phyloP scores from a whole-genome alignment of 2,329 filamentous ascomycete species.

The Talaromyces sp. region DNA sequence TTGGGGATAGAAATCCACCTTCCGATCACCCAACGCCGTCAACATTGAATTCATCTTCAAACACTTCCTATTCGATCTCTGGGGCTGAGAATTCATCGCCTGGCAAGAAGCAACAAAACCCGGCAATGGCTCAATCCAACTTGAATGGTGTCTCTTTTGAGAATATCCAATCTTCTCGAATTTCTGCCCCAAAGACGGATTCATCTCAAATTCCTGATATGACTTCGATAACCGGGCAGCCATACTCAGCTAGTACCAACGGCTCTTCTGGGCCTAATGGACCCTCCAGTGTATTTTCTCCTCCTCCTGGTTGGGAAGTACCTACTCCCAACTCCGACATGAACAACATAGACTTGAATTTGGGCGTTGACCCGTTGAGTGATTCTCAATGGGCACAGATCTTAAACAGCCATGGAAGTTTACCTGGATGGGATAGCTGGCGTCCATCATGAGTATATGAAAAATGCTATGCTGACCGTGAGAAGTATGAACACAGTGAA shows the following conservation, averaged over 20 bases:
- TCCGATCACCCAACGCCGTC: constrained; percentile 42
- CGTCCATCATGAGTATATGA: constrained; percentile 18
- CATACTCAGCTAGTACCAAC: constrained; percentile 10
- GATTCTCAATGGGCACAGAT: constrained; percentile 43
- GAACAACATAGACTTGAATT: constrained; percentile 21
- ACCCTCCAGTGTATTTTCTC: constrained; percentile 28
- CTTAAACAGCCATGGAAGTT: constrained; percentile 19
- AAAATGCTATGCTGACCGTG: too few relatives aligned
- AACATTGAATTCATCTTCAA: constrained; percentile 42
- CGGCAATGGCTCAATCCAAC: constrained; percentile 8
- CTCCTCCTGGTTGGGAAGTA: constrained; percentile 36
- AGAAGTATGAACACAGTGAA: not conserved
- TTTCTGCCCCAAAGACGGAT: constrained; percentile 17
- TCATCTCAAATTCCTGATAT: constrained; percentile 19
- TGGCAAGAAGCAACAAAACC: constrained; percentile 25
- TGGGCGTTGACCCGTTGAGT: constrained; percentile 31
- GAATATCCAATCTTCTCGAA: constrained; percentile 16
- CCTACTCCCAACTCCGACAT: constrained; percentile 14
- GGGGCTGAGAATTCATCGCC: constrained; percentile 32
- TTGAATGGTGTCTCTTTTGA: constrained; percentile 18
- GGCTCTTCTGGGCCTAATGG: constrained; percentile 20
- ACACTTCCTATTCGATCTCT: constrained; percentile 37
- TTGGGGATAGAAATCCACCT: constrained; percentile 33
- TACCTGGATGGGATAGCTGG: constrained; percentile 33
- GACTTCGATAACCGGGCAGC: constrained; percentile 12